Evolutionary conservation across 139 green algal species (phyloP), one percentile per base, ranked within the genome.

Genomic region (Nannochloris sp.): DNA sequence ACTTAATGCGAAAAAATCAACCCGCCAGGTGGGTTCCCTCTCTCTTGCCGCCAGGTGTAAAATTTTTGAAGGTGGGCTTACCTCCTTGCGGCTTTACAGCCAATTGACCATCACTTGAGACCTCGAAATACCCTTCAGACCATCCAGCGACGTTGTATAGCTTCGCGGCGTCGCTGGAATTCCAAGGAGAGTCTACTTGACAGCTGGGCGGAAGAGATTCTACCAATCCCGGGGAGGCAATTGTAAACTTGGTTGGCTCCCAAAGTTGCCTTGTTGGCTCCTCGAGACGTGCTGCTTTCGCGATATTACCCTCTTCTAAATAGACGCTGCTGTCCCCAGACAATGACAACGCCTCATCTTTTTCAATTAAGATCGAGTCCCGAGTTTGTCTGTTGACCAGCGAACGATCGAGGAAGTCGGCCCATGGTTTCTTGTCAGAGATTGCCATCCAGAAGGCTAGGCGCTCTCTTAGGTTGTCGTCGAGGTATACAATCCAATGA

Each of bases 71-170:
- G n/a, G n/a, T n/a, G n/a, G n/a, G n/a, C 39, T 13, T 24, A 32
- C 34, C 61, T 72, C 47, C 72, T 34, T 39, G 36, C 13, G 73
- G 66, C 23, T 35, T 61, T 4, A 78, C 68, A 29, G 61, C 19
- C n/a, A 83, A 36, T 35, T 72, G 31, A 35, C 67, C 73, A 8
- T 39, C 13, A 10, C 61, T n/a, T 2, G 27, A 37, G 1, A 75
- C 53, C 15, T 5, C 6, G 38, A 79, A 81, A 38, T 82, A 83
- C 5, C 38, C 55, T 6, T 14, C 44, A 5, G 61, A 68, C 76
- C 76, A 83, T 3, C 72, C 73, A 3, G 35, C 14, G 10, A 83
- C 37, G 24, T 74, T 71, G 64, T 82, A 83, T 24, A 81, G 73
- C 30, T 39, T 39, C 0, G 35, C 33, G 0, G 57, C 68, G 39